A percentile compares a stretch with the other conserved stretches of the same genome.
Conservation (phyloP, 1,139 yeast genomes). For the Hanseniaspora uvarum region DNA sequence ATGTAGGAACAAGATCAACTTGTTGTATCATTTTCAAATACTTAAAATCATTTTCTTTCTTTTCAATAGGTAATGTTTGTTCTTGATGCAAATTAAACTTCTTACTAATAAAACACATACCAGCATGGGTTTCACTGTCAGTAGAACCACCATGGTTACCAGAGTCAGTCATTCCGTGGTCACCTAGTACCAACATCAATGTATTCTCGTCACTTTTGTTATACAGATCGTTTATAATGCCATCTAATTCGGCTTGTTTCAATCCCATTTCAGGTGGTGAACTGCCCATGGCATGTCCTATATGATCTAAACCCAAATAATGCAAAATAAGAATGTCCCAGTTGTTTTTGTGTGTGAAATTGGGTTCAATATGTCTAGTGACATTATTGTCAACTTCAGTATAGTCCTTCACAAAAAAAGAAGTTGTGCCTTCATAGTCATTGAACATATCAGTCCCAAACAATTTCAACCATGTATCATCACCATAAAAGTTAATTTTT, state of each 20-base stretch:
- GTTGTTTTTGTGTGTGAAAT: constrained; percentile 29
- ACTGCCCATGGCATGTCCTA: constrained; percentile 96
- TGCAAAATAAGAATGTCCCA: constrained; percentile 90
- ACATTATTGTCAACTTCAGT: constrained; percentile 90
- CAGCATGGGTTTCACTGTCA: constrained; percentile 82
- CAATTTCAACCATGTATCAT: constrained; percentile 91
- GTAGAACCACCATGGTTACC: constrained; percentile 98
- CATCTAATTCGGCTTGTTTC: constrained; percentile 82
- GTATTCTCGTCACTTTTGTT: constrained; percentile 45
- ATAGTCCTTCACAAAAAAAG: constrained; percentile 89
- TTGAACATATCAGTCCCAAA: constrained; percentile 55
- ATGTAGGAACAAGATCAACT: constrained; percentile 79
- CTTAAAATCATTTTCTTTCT: constrained; percentile 36
- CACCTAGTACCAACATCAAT: constrained; percentile 72
- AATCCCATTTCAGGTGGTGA: constrained; percentile 63
- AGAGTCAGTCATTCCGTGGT: constrained; percentile 80
- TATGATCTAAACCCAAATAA: constrained; percentile 88
- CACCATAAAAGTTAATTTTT: constrained; percentile 78
- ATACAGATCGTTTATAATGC: constrained; percentile 47
- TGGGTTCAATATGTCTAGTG: constrained; percentile 57
- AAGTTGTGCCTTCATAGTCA: constrained; percentile 73
- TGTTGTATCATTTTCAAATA: constrained; percentile 57
- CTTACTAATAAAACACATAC: constrained; percentile 57
- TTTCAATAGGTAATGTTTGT: constrained; percentile 35
- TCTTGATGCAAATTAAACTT: constrained; percentile 35